Evolutionary conservation across 768 basidiomycete genomes (phyloP), one percentile per base, ranked within the genome.

Genomic region (Naganishia onofrii): DNA sequence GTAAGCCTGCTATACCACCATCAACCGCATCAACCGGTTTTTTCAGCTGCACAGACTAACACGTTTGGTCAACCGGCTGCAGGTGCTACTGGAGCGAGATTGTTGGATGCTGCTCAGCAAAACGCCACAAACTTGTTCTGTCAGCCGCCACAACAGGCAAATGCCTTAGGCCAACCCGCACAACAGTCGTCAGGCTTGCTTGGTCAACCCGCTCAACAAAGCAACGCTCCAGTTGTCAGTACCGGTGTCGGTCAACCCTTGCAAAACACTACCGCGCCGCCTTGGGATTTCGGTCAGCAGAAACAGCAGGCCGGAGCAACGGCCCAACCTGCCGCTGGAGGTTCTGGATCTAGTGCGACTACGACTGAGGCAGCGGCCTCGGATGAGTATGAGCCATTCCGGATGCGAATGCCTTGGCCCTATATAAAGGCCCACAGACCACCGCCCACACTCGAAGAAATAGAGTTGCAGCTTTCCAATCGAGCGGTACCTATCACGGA

Each of bases 331-430:
- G 76, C 75, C 56, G 75, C 80, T 12, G 72, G 48, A 51, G 48
- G 74, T 26, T 71, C 71, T 36, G 75, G 76, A 28, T 78, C 80
- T 44, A 79, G 82, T 69, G 75, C 70, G 19, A 54, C 76, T n/a
- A n/a, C n/a, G n/a, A n/a, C n/a, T n/a, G n/a, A n/a, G n/a, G n/a
- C n/a, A n/a, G n/a, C n/a, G n/a, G n/a, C n/a, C n/a, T n/a, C n/a
- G n/a, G n/a, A n/a, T n/a, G n/a, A n/a, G n/a, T n/a, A n/a, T n/a
- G n/a, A n/a, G n/a, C n/a, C n/a, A n/a, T n/a, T n/a, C n/a, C n/a
- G n/a, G n/a, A n/a, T n/a, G n/a, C n/a, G n/a, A n/a, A n/a, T n/a
- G n/a, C n/a, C n/a, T n/a, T n/a, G n/a, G n/a, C n/a, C n/a, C n/a
- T n/a, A n/a, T n/a, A n/a, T n/a, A n/a, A n/a, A n/a, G n/a, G n/a